Conservation (phyloP, 2,329 filamentous ascomycete species). For the Sporothrix brunneoviolacea region DNA sequence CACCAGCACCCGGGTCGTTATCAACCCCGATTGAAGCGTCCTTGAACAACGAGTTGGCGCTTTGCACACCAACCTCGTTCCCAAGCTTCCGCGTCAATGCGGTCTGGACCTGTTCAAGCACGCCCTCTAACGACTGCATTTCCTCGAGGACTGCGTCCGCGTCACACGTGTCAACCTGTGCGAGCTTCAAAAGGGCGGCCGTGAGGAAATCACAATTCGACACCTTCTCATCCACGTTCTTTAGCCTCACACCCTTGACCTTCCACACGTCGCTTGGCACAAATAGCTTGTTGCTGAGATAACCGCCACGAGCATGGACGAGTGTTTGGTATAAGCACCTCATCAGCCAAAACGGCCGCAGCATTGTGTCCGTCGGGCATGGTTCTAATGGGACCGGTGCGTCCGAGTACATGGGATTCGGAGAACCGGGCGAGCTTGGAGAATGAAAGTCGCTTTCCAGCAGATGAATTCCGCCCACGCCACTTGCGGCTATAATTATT, state of each 20-base stretch:
- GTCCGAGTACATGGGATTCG: slow-evolving; percentile 54
- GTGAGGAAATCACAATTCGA: slow-evolving; percentile 86
- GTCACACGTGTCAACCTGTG: slow-evolving; percentile 78
- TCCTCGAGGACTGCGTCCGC: slow-evolving; percentile 89
- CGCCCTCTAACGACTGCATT: slow-evolving; percentile 79
- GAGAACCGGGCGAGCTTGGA: slow-evolving; percentile 53
- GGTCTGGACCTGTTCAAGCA: slow-evolving; percentile 79
- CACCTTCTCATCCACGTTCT: slow-evolving; percentile 87
- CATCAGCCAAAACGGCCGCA: slow-evolving; percentile 98
- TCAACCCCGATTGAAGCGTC: slow-evolving; percentile 51
- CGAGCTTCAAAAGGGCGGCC: slow-evolving; percentile 76
- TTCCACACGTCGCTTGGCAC: slow-evolving; percentile 89
- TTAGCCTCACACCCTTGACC: slow-evolving; percentile 88
- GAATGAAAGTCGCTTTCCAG: slow-evolving; percentile 81
- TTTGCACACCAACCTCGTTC: slow-evolving; percentile 83
- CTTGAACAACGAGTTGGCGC: slow-evolving; percentile 67
- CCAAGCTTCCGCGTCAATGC: slow-evolving; percentile 76
- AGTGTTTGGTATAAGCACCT: slow-evolving; percentile 88
- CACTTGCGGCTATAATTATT: slow-evolving; percentile 44
- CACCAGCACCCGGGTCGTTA: slow-evolving; percentile 26
- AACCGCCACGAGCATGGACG: slow-evolving; percentile 83
- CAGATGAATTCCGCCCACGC: slow-evolving; percentile 64
- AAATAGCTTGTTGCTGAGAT: slow-evolving; percentile 85
- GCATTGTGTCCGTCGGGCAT: slow-evolving; percentile 78
- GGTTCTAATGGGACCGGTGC: slow-evolving; percentile 77